A percentile compares a stretch with the other conserved stretches of the same genome.
These are phyloP conservation scores for Diaporthe batatas DNA, from an alignment of 2,329 filamentous ascomycete species.

Conservation along the genomic window DNA sequence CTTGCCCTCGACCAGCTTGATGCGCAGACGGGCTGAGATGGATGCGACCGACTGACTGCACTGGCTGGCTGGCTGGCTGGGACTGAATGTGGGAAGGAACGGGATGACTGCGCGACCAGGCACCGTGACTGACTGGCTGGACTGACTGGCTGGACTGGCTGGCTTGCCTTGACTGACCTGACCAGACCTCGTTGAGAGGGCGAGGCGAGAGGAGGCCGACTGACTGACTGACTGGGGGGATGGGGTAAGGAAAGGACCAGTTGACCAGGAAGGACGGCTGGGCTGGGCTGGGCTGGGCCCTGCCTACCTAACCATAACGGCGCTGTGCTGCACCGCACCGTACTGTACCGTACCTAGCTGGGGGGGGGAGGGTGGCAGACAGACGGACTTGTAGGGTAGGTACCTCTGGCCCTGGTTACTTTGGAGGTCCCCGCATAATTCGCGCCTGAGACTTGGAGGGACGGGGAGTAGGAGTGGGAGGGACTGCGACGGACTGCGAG, in stretches of 20 bases:
- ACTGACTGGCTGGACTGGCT: neutral
- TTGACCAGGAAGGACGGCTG: conserved; percentile 20
- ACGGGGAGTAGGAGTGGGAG: conserved; percentile 30
- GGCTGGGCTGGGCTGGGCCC: conserved; percentile 29
- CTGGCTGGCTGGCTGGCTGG: neutral
- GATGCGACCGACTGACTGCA: conserved; percentile 1
- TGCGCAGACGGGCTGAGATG: conserved; percentile 4
- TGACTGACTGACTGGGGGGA: neutral
- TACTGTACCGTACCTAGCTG: conserved; percentile 26
- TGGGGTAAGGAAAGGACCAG: neutral
- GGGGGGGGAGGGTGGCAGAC: conserved; percentile 29
- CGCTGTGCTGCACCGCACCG: conserved; percentile 29
- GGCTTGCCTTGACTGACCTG: neutral
- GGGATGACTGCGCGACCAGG: conserved; percentile 7
- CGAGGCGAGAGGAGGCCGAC: neutral
- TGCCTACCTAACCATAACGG: conserved; percentile 16
- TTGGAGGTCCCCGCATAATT: conserved; percentile 30
- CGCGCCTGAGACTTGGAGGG: conserved; percentile 34
- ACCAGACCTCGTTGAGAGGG: neutral
- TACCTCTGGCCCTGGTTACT: conserved; percentile 33
- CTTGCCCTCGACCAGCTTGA: conserved; percentile 2
- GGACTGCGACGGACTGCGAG: conserved; percentile 24
- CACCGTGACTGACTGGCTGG: conserved; percentile 7
- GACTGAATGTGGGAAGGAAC: neutral
- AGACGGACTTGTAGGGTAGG: conserved; percentile 23